Base-by-base conservation (phyloP, 352 stramenopile species). In the Globisporangium sylvaticum region DNA sequence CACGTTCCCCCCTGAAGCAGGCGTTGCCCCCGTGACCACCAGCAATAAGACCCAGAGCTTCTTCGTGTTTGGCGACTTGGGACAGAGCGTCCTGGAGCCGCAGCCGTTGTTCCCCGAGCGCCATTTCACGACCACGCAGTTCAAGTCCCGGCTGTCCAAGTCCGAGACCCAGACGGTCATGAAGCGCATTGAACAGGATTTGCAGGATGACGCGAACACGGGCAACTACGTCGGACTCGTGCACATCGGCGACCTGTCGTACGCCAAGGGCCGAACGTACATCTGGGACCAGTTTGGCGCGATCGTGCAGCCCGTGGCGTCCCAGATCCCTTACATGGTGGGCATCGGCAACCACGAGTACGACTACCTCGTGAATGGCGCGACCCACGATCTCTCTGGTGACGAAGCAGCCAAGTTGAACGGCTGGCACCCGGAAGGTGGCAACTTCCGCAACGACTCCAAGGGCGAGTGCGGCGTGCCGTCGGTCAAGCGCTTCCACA, bases 271-370 rank as follows among this genome's bases (percentile, higher is more conserved):
- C 0, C 61, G 73, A 3, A 90, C 87, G 20, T 88, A 72, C 34
- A 56, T 89, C 32, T 97, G 90, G 90, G 89, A 97, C 48, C 80
- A 91, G 66, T 90, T 85, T 63, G 75, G 86, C 27, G 61, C 82
- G n/a, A 79, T 96, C 59, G 83, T 96, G 58, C 64, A 92, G 73
- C 76, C 83, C 1, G 83, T 94, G 70, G 77, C 89, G 3, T 76
- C 78, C 9, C 66, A 65, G n/a, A 69, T 97, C 2, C 86, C 91
- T 82, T 66, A 90, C 80, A 80, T 88, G 77, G 73, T 80, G 14
- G 68, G 56, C 5, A 62, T 83, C 22, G 76, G 73, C 0, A 83
- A 83, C 60, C 74, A 83, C 63, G 76, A 83, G 57, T 83, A 81
- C 65, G 76, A 79, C 66, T 83, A 82, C 52, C 27, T 71, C 1